phyloP scores from a whole-genome alignment of 176 grass and related monocot genomes.

The Chrysopogon serrulatus region DNA sequence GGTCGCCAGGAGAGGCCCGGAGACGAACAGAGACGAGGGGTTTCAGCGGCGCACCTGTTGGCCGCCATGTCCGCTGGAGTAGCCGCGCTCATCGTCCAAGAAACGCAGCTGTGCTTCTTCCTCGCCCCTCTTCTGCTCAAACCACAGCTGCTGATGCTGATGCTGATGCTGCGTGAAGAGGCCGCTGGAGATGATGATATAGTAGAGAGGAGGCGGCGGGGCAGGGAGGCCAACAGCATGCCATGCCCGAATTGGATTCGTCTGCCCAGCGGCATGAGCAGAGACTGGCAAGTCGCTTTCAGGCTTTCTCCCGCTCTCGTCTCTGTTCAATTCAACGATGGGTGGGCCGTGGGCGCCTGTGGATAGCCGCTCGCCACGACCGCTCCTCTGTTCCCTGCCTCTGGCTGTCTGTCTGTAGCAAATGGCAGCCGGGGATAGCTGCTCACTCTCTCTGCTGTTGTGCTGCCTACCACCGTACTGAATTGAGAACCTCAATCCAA shows the following conservation, averaged over 20 bases:
- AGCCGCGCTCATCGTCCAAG: background rate
- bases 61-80: slow-evolving; percentile 8
- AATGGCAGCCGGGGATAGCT: background rate
- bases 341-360: background rate
- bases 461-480: background rate
- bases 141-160: background rate
- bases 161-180: background rate
- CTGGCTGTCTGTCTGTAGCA: background rate
- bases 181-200: slow-evolving; percentile 5
- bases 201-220: background rate
- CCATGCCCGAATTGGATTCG: slow-evolving; percentile 16
- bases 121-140: background rate
- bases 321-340: background rate
- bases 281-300: background rate
- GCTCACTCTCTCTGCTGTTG: background rate
- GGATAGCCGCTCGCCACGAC: background rate
- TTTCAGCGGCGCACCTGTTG: background rate
- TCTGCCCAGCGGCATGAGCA: background rate
- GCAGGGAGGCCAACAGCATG: background rate
- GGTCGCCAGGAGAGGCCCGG: background rate
- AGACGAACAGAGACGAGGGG: background rate
- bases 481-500: background rate
- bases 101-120: background rate
- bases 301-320: background rate
- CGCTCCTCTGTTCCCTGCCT: background rate